Conservation (phyloP, 2,329 filamentous ascomycete genomes). For the Xylogone sp. region DNA sequence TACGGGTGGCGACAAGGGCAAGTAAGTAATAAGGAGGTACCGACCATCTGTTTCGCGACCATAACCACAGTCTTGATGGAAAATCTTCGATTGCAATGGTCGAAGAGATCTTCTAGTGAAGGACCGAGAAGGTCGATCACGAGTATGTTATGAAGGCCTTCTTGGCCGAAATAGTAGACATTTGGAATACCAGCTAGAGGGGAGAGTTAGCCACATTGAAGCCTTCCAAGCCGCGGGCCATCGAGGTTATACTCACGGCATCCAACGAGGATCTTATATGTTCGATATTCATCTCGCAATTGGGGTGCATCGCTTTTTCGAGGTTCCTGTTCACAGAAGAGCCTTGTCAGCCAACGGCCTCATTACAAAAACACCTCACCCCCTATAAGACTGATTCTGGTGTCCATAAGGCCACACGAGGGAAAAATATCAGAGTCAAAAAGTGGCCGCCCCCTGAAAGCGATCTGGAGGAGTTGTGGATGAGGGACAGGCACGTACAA, state of each 20-base stretch:
- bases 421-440: neutral
- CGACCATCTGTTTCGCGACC: conserved; percentile 97
- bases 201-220: neutral
- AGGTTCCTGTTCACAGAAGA: conserved; percentile 67
- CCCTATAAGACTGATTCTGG: neutral
- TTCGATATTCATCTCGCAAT: conserved; percentile 95
- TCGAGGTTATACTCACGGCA: conserved; percentile 71
- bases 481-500: conserved; percentile 57
- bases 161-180: conserved; percentile 99
- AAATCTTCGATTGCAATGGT: conserved; percentile 94
- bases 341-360: neutral
- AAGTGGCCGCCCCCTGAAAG: neutral
- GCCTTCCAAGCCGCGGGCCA: too few relatives aligned
- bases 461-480: neutral
- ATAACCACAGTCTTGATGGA: conserved; percentile 97
- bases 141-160: conserved; percentile 97
- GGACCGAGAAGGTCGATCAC: conserved; percentile 96
- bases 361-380: neutral
- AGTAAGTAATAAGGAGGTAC: conserved; percentile 19
- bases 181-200: conserved; percentile 91
- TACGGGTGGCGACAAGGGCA: too few relatives aligned
- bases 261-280: conserved; percentile 98
- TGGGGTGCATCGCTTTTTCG: conserved; percentile 98
- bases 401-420: too few relatives aligned
- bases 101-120: conserved; percentile 93